phyloP scores from a whole-genome alignment of 2,329 filamentous ascomycete species.

The Colletotrichum tropicicola region DNA sequence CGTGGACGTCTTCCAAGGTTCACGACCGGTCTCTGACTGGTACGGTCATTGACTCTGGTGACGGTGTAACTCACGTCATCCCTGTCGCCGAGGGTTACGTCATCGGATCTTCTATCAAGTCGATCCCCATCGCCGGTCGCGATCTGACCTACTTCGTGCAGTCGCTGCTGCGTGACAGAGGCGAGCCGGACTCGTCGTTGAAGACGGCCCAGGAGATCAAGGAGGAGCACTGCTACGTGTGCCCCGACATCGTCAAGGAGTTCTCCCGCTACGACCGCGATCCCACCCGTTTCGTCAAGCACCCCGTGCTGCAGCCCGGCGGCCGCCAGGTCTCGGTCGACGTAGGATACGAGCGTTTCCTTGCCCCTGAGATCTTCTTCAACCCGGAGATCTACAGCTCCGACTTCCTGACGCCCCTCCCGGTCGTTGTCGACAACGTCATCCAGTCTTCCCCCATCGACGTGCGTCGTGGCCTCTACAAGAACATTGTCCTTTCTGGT shows the following conservation, averaged over 20 bases:
- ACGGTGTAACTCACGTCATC: constrained; percentile 99
- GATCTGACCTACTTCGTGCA: constrained; percentile 99
- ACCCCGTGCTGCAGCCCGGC: constrained; percentile 85
- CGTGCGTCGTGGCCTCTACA: constrained; percentile 95
- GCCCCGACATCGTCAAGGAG: constrained; percentile 98
- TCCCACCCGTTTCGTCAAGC: constrained; percentile 88
- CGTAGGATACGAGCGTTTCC: constrained; percentile 96
- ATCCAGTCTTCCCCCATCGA: constrained; percentile 99
- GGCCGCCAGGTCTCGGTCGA: constrained; percentile 88
- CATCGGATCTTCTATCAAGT: constrained; percentile 99
- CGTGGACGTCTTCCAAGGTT: constrained; percentile 98
- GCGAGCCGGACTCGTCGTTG: constrained; percentile 94
- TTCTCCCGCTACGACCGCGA: constrained; percentile 95
- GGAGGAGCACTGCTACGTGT: constrained; percentile 98
- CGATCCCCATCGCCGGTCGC: constrained; percentile 95
- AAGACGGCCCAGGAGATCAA: constrained; percentile 99
- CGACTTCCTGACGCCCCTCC: constrained; percentile 95
- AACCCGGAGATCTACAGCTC: constrained; percentile 99
- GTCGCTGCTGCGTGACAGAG: constrained; percentile 92
- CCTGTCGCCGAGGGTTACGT: constrained; percentile 98
- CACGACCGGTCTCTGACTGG: constrained; percentile 95
- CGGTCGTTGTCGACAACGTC: constrained; percentile 92
- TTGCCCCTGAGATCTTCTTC: constrained; percentile 99
- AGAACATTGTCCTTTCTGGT: constrained; percentile 98
- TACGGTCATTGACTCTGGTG: constrained; percentile 98